Base-by-base conservation (phyloP, 2,329 filamentous ascomycete species). In the Aschersonia sp. region DNA sequence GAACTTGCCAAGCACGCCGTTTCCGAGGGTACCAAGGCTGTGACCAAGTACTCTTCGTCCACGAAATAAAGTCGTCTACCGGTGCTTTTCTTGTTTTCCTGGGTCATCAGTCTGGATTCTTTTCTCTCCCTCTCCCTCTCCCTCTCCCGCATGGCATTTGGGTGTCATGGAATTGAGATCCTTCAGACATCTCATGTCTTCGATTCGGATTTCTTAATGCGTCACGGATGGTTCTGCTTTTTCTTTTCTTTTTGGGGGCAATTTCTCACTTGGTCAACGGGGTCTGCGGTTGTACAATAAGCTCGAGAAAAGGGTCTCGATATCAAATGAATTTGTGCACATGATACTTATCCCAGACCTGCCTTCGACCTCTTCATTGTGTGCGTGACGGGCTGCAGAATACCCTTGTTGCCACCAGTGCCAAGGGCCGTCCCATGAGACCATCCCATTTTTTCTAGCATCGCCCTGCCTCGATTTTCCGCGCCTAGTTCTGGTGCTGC, bases 31-130 rank as follows among this genome's bases (percentile, higher is more conserved):
- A 98, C 92, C 69, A 98, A 98, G 87, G 92, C 92, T 50, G 92
- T 98, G 60, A 98, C 92, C 79, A 98, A 98, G 83, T 98, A 97
- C 81, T 97, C 90, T 59, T 95, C 90, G 51, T 95, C 90, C 66
- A 92, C 89, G 72, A 98, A 97, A 87, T 97, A 95, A 80, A 72
- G 58, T 75, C 52, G 62, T 65, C 74, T 11, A 45, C 31, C 46
- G 46, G 68, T 41, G 68, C 59, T 62, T 72, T 78, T 76, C 77
- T 76, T 77, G 69, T 72, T 69, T 72, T 68, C 65, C 46, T 51
- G 68, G 70, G 69, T 69, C 73, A 73, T 72, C 66, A 60, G 53
- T 55, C 51, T 53, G 48, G 71, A 72, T 69, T 72, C 65, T 68
- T 41, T 7, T 12, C n/a, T 65, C 68, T 14, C 14, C 22, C 22